Evolutionary conservation across 495 filamentous ascomycete genomes (phyloP), one percentile per base, ranked within the genome.

Genomic region (Chaetomium cochliodes): DNA sequence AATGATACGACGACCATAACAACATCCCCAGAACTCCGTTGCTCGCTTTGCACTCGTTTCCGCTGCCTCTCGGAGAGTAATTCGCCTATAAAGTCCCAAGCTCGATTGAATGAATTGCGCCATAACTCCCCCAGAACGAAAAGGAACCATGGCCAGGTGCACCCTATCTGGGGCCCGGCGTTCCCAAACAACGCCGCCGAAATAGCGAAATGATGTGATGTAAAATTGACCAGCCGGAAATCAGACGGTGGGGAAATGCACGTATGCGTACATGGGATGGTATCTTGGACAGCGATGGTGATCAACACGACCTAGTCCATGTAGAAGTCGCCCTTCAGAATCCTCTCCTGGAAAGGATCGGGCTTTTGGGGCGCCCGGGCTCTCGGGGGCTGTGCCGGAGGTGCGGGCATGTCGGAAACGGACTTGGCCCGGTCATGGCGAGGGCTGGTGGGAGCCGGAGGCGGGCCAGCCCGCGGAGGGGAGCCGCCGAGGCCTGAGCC

Each of bases 251-350:
- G 8, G 1, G 25, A 47, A 47, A 30, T 42, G 54, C 12, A 41
- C 7, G 26, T 42, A 60, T 22, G 41, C 39, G 49, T 37, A 51
- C 46, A 39, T n/a, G n/a, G 18, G 28, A 51, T 12, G 18, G 58
- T 5, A 23, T 0, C 25, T 20, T 44, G 59, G 13, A 52, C 16
- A 13, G 22, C 26, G 7, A 7, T 50, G 26, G 20, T 26, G 52
- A 7, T 53, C 52, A 15, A 50, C 26, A 44, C 42, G 41, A n/a
- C 54, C 82, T 82, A 98, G 71, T 98, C 94, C 92, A 98, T 97
- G 77, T 92, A 93, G 72, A 98, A 97, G 69, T 98, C 94, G 39
- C 94, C 94, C 76, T 96, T 93, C 64, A 98, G 81, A 67, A 98
- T 97, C 66, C 96, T 86, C 82, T 98, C 94, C 77, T 96, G 91